Evolutionary conservation across 2,329 filamentous ascomycete species (phyloP).

Genomic region (Xylaria multiplex): DNA sequence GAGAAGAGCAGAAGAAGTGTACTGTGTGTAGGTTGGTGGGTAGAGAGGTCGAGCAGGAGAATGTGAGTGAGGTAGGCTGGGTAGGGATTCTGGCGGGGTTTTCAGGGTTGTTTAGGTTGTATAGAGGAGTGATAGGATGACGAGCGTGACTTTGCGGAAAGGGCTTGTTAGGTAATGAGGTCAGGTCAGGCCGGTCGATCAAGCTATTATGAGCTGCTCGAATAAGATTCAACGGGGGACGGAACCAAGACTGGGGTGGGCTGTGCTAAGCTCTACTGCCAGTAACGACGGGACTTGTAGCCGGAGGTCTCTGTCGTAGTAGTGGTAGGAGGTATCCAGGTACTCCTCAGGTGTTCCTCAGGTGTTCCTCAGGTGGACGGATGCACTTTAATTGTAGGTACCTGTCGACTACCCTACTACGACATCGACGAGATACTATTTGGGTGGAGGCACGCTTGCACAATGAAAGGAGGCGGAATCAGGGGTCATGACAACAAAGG

Average conservation of each 20-base stretch:
- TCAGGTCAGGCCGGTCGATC: constrained; percentile 40
- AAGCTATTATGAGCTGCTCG: constrained; percentile 39
- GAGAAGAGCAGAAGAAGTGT: constrained; percentile 36
- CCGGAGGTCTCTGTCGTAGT: constrained; percentile 24
- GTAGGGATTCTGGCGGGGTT: constrained; percentile 48
- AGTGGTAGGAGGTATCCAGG: constrained; percentile 30
- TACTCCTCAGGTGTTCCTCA: constrained; percentile 17
- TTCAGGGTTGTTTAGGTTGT: constrained; percentile 42
- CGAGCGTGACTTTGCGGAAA: constrained; percentile 50
- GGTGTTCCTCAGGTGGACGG: constrained; percentile 23
- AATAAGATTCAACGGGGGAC: constrained; percentile 38
- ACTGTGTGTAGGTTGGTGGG: constrained; percentile 35
- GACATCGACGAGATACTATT: constrained; percentile 16
- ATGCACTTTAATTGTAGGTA: constrained; percentile 30
- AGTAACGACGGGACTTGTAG: constrained; percentile 31
- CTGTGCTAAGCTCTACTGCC: constrained; percentile 36
- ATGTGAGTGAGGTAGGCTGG: constrained; percentile 38
- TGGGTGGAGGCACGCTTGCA: constrained; percentile 17
- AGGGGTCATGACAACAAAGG: constrained; percentile 15
- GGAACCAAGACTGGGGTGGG: constrained; percentile 36
- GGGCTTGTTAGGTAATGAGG: constrained; percentile 47
- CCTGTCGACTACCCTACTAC: constrained; percentile 22
- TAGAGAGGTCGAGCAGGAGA: constrained; percentile 44
- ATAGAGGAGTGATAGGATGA: constrained; percentile 47
- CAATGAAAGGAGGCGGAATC: constrained; percentile 19